Conservation (phyloP, 768 basidiomycete species). For the Lentinula raphanica region DNA sequence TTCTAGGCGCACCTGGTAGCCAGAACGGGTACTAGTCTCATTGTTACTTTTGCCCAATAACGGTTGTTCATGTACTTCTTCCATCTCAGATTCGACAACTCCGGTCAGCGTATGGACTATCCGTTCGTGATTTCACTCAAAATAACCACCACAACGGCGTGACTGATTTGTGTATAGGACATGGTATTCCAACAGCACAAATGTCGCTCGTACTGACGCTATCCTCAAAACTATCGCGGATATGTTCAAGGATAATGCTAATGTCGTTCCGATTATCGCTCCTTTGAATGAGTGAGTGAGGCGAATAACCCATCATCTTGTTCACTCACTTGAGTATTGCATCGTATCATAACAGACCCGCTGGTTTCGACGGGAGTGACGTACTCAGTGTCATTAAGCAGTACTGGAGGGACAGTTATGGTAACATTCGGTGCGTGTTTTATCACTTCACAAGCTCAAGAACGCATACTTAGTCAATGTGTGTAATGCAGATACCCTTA, state of each 20-base stretch:
- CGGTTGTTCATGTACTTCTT: not conserved
- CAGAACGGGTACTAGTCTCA: constrained; percentile 61
- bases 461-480: too few relatives aligned
- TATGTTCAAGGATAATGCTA: constrained; percentile 34
- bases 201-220: constrained; percentile 61
- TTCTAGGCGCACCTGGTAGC: constrained; percentile 66
- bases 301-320: not conserved
- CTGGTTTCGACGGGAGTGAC: constrained; percentile 3
- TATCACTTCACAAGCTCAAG: too few relatives aligned
- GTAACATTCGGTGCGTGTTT: constrained; percentile 56
- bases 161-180: constrained; percentile 4
- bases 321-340: too few relatives aligned
- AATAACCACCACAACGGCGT: not conserved
- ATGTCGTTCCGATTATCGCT: constrained; percentile 61
- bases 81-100: constrained; percentile 64
- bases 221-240: constrained; percentile 60
- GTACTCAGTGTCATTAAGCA: not conserved
- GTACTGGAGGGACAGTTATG: constrained; percentile 73
- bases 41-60: not conserved
- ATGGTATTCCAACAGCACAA: constrained; percentile 65
- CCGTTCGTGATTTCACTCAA: constrained; percentile 34
- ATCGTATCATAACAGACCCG: too few relatives aligned
- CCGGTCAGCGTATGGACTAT: constrained; percentile 55
- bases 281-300: constrained; percentile 68
- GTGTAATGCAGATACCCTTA: constrained; percentile 29